phyloP scores from a whole-genome alignment of 2,329 filamentous ascomycete species.

The Colletotrichum aenigma region DNA sequence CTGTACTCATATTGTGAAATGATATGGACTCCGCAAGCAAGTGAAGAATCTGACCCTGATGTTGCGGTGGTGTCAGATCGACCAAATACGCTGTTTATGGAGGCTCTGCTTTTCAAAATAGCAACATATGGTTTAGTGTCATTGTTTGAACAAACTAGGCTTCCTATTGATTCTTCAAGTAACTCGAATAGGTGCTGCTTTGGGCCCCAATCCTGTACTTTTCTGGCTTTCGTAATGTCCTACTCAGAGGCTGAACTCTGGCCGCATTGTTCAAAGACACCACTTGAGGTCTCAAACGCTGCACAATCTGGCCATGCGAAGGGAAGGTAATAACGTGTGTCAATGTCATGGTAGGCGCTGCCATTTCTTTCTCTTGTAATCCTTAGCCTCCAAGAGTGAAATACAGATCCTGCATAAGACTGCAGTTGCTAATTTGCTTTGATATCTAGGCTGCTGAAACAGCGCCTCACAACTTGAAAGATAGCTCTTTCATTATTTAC shows the following conservation, averaged over 20 bases:
- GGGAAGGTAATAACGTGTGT: not conserved
- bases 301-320: not conserved
- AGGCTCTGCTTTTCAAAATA: not conserved
- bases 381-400: not conserved
- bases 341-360: not conserved
- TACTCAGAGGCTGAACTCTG: no score
- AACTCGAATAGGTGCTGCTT: not conserved
- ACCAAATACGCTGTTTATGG: not conserved
- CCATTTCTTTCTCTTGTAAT: not conserved
- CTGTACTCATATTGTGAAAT: not conserved
- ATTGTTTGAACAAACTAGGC: not conserved
- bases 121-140: not conserved
- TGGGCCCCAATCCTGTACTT: not conserved
- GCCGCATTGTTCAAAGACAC: not conserved
- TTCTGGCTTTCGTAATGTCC: not conserved
- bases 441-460: not conserved
- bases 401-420: not conserved
- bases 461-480: not conserved
- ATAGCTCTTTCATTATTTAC: not conserved
- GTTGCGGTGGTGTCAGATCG: not conserved
- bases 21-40: not conserved
- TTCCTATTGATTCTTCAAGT: not conserved
- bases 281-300: not conserved
- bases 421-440: not conserved
- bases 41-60: not conserved